phyloP scores from a whole-genome alignment of 805 yeast species.

The Pichia membranifaciens region DNA sequence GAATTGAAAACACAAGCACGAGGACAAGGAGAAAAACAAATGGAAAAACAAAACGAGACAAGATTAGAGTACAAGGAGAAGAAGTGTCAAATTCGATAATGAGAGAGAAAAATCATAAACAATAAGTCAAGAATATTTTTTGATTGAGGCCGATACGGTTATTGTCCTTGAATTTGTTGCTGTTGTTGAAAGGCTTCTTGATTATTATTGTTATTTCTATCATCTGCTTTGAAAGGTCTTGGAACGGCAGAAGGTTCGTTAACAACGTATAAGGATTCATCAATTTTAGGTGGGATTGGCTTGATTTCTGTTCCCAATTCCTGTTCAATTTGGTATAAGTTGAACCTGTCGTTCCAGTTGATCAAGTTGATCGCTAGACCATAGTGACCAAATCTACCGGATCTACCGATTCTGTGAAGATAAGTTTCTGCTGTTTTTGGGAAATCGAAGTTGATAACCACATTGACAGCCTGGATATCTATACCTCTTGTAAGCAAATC shows the following conservation, averaged over 20 bases:
- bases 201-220: constrained; percentile 23
- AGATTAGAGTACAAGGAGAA: constrained; percentile 16
- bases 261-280: constrained; percentile 82
- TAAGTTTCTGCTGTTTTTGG: constrained; percentile 98
- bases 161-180: constrained; percentile 4
- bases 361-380: constrained; percentile 96
- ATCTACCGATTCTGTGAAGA: constrained; percentile 97
- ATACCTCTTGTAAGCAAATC: constrained; percentile 97
- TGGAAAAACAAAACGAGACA: constrained; percentile 5
- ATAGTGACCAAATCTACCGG: constrained; percentile 97
- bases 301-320: constrained; percentile 96
- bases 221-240: constrained; percentile 73
- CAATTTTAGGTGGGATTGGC: constrained; percentile 93
- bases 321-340: constrained; percentile 90
- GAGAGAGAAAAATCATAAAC: no score
- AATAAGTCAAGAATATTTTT: no score
- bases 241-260: constrained; percentile 73
- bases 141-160: constrained; percentile 3
- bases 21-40: constrained; percentile 1
- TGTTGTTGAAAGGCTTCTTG: constrained; percentile 29
- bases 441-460: constrained; percentile 96
- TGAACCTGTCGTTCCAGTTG: constrained; percentile 94
- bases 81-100: neutral
- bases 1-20: neutral
- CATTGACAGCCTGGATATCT: constrained; percentile 98